A percentile compares a stretch with the other conserved stretches of the same genome.
Conservation (phyloP, 257 asterid species). For the Verbena officinalis region DNA sequence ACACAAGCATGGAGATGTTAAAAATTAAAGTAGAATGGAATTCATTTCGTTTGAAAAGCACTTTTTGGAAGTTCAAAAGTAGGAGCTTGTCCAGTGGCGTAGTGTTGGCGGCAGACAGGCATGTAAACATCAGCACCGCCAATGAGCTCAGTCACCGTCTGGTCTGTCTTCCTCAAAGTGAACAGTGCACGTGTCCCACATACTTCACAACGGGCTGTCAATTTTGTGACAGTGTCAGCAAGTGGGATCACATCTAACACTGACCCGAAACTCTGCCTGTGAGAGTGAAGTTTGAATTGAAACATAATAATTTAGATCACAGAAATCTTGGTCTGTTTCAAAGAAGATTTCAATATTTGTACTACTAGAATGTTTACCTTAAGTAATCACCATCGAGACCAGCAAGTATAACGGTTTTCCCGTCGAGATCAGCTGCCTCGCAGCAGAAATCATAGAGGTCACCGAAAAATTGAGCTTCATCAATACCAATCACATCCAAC, state of each 20-base stretch:
- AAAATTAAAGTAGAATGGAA: neutral
- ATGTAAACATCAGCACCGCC: constrained; percentile 87
- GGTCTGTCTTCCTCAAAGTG: constrained; percentile 69
- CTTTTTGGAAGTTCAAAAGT: constrained; percentile 24
- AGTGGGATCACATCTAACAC: constrained; percentile 75
- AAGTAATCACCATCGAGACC: constrained; percentile 92
- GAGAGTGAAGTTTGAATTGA: neutral
- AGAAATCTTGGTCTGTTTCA: neutral
- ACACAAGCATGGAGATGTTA: neutral
- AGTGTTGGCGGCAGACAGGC: constrained; percentile 93
- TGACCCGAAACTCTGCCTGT: constrained; percentile 67
- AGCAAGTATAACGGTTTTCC: constrained; percentile 71
- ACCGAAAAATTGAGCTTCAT: constrained; percentile 84
- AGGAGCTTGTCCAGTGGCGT: constrained; percentile 36
- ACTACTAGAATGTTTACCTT: constrained; percentile 41
- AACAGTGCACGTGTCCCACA: constrained; percentile 74
- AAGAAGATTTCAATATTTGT: neutral
- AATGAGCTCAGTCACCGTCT: constrained; percentile 63
- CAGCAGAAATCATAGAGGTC: constrained; percentile 86
- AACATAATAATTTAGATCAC: neutral
- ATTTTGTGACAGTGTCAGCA: constrained; percentile 77
- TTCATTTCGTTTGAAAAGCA: constrained; percentile 9
- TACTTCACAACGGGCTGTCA: constrained; percentile 77
- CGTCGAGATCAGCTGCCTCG: constrained; percentile 77
- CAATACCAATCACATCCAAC: constrained; percentile 92